phyloP scores from a whole-genome alignment of 2,329 filamentous ascomycete genomes.

The Hymenoscyphus linearis region DNA sequence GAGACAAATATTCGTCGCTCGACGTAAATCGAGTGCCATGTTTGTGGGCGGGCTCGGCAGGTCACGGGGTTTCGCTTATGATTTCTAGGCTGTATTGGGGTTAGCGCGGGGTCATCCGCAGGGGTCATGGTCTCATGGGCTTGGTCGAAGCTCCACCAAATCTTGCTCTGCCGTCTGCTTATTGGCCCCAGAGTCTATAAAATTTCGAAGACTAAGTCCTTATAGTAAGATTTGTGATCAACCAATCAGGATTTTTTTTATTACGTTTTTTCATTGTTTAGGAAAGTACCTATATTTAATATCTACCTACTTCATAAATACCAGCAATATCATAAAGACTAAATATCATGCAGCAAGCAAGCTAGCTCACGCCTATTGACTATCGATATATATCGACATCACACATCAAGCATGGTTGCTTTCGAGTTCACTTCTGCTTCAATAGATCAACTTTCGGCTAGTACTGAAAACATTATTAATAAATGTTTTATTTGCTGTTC shows the following conservation, averaged over 20 bases:
- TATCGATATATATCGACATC: no score
- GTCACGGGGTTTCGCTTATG: not conserved
- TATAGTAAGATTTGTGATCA: no score
- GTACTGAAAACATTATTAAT: no score
- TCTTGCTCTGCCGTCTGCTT: not conserved
- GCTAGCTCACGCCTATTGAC: not conserved
- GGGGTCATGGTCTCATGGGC: not conserved
- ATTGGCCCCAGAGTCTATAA: no score
- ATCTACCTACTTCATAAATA: not conserved
- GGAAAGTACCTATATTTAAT: not conserved
- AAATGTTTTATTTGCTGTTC: no score
- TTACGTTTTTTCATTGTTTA: no score
- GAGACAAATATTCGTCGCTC: not conserved
- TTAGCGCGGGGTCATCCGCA: not conserved
- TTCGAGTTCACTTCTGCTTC: no score
- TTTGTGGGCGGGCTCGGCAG: not conserved
- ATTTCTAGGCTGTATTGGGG: not conserved
- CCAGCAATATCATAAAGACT: not conserved
- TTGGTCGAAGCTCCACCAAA: not conserved
- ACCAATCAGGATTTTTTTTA: no score
- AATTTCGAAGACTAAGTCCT: no score
- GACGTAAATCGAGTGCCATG: not conserved
- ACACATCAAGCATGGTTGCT: no score
- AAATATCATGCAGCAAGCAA: not conserved
- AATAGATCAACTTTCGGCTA: no score